These are phyloP conservation scores for Oxytropis ochrocephala DNA, from an alignment of 306 rosid genomes.

Conservation along the genomic window DNA sequence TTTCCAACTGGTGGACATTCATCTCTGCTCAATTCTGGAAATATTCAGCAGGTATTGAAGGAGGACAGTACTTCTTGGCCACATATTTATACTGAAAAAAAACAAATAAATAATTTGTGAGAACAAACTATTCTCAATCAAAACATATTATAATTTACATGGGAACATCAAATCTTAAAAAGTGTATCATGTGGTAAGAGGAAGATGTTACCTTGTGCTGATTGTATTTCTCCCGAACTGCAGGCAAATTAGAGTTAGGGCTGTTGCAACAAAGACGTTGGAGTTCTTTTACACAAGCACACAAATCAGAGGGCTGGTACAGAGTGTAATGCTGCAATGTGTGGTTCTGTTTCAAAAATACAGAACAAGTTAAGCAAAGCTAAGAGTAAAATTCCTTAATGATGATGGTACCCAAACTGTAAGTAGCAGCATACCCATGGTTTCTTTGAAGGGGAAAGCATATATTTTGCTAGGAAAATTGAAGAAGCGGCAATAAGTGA, in stretches of 20 bases:
- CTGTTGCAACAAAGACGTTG: conserved; percentile 47
- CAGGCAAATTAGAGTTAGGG: conserved; percentile 43
- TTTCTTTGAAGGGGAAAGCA: conserved; percentile 57
- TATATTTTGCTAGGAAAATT: conserved; percentile 70
- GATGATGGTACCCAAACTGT: neutral
- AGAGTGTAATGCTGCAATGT: conserved; percentile 59
- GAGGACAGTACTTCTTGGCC: conserved; percentile 70
- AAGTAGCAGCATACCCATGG: conserved; percentile 68
- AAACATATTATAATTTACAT: neutral
- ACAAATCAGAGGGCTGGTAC: conserved; percentile 62
- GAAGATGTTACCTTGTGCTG: conserved; percentile 59
- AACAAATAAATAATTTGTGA: conserved; percentile 1
- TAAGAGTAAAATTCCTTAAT: neutral
- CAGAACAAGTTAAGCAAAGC: neutral
- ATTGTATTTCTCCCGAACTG: conserved; percentile 66
- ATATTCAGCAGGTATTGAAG: conserved; percentile 58
- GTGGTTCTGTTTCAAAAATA: conserved; percentile 38
- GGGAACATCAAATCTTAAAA: neutral
- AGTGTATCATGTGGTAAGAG: neutral
- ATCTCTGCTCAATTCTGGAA: conserved; percentile 36
- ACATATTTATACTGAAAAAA: conserved; percentile 79
- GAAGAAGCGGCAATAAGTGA: conserved; percentile 83
- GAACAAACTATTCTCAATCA: neutral
- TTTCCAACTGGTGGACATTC: conserved; percentile 35
- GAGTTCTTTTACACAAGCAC: conserved; percentile 58